Base-by-base conservation (phyloP, 441 rosid genomes). In the Geranium incanum region DNA sequence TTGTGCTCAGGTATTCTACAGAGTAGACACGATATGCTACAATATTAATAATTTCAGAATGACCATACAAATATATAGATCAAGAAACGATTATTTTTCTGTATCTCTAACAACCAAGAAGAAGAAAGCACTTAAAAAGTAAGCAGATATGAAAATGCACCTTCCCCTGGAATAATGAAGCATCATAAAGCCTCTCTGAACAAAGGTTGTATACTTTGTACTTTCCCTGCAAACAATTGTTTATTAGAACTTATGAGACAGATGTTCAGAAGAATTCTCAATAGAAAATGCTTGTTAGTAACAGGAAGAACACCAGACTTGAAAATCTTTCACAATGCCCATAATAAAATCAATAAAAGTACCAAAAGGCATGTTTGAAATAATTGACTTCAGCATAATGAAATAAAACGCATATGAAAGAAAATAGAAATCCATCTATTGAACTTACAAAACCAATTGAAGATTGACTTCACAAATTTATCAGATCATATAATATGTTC, bases 181-280 rank as follows among this genome's bases (percentile, higher is more conserved):
- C 96, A 78, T 92, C 91, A 8, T 92, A 92, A 45, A 89, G 68
- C 77, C 96, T 86, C 88, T 92, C 97, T 18, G 91, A 83, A 76
- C 96, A 92, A 71, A 89, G 93, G 79, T 89, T 92, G 79, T 83
- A 92, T 16, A 92, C 97, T 74, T 89, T 92, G 79, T 87, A 89
- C 75, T 89, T 92, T 18, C 83, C 90, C 97, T 92, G 86, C 83
- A 81, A 71, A 3, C 62, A 71, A 65, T 67, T 36, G 18, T 66
- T 69, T n/a, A 66, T 66, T 57, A 23, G 18, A 23, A 57, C 63
- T 5, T 57, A 18, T 57, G 63, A 18, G 63, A 57, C 2, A 57
- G 63, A 57, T 16, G 21, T 57, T 57, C 23, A 15, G 8, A 19
- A 57, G 16, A 57, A 57, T 5, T 57, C 9, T 16, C 21, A 16